phyloP scores from a whole-genome alignment of 257 asterid genomes.

The Nicotiana tabacum region DNA sequence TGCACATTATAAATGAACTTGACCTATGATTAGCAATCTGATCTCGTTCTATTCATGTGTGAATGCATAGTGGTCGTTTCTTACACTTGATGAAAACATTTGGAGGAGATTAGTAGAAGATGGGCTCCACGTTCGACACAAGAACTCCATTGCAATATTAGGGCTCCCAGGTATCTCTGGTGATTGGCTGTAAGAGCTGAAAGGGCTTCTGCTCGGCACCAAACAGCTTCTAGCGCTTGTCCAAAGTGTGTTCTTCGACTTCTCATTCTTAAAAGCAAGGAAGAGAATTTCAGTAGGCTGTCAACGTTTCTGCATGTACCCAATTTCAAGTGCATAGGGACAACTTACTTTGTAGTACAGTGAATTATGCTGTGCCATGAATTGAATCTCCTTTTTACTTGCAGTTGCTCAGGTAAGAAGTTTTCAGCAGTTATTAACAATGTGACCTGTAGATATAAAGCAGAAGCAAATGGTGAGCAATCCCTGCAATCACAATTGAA shows the following conservation, averaged over 20 bases:
- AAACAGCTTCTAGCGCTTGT: slow-evolving; percentile 2
- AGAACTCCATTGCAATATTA: slow-evolving; percentile 45
- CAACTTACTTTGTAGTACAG: neutral
- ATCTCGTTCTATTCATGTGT: neutral
- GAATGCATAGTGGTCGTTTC: slow-evolving; percentile 6
- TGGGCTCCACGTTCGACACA: slow-evolving; percentile 50
- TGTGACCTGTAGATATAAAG: neutral
- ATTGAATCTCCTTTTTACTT: neutral
- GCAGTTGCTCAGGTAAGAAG: neutral
- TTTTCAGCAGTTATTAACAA: neutral
- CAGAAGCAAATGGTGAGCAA: neutral
- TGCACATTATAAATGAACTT: no score
- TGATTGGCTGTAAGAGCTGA: slow-evolving; percentile 18
- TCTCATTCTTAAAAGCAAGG: neutral
- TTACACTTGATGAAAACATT: slow-evolving; percentile 43
- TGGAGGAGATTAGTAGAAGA: slow-evolving; percentile 46
- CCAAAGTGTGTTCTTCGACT: neutral
- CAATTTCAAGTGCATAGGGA: neutral
- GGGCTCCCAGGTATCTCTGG: slow-evolving; percentile 35
- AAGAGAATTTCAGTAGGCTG: neutral
- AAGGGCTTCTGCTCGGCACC: slow-evolving; percentile 16
- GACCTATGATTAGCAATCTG: no score
- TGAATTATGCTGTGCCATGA: slow-evolving; percentile 6
- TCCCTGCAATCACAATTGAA: neutral
- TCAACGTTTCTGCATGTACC: neutral